Base-by-base conservation (phyloP, 23 red algal genomes). In the Gracilaria gracilis region DNA sequence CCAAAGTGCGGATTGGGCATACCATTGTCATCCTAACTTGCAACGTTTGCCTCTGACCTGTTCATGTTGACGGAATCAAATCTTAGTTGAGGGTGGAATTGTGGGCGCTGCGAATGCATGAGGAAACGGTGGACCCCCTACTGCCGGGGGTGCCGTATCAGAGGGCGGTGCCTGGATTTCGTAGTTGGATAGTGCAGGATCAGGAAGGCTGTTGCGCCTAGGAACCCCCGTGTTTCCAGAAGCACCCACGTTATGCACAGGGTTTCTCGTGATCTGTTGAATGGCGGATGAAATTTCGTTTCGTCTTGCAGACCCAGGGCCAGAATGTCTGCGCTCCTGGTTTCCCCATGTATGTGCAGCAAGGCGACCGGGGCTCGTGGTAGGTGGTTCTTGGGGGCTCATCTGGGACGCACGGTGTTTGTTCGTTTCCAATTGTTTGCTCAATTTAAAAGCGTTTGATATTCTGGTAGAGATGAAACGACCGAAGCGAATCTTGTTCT, bases 121-220 rank as follows among this genome's bases (percentile, higher is more conserved):
- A 77, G 40, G 72, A 77, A 77, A 77, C 6, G 72, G 15, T 50
- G 72, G 72, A 77, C 31, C 40, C 14, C 72, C 72, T 6, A 77
- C 72, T 24, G 50, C 31, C 16, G 39, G 72, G 14, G 72, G 72
- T 77, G 72, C 9, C 1, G n/a, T 77, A 29, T 21, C 72, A 37
- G 50, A 51, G 4, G n/a, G n/a, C n/a, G 72, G 72, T 48, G 27
- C 32, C 42, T 42, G 14, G 39, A 25, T 51, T 9, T 77, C n/a
- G 0, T 48, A 42, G 17, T 25, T 9, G 39, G 39, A 37, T 3
- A 25, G n/a, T 77, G 25, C 34, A 9, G 72, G 20, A 25, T 77
- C 72, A 31, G 17, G 31, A 50, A 9, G 7, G 16, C 21, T 77
- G 23, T 48, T 77, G 38, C 23, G 72, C 72, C 12, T 50, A 17